Percentiles rank a stretch among this genome's conserved stretches.
Evolutionary conservation across 1,139 yeast genomes (phyloP).

Genomic region (Hemisphaericaspora subhashii): DNA sequence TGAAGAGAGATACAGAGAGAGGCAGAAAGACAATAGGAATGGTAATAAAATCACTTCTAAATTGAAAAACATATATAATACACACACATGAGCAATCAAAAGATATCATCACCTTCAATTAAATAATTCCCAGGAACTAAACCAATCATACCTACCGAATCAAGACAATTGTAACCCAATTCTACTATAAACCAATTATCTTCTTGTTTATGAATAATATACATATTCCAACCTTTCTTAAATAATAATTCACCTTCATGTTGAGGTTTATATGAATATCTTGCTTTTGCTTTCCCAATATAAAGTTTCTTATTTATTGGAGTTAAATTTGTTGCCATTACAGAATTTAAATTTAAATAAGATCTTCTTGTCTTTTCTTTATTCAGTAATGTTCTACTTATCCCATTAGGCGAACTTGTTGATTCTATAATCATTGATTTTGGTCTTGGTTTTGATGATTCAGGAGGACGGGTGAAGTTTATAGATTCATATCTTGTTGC

Average conservation of each 20-base stretch:
- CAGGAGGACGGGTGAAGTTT: constrained; percentile 10
- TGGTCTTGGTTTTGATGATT: constrained; percentile 26
- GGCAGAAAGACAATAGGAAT: no score
- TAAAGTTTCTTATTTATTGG: constrained; percentile 52
- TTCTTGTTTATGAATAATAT: constrained; percentile 71
- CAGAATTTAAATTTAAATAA: constrained; percentile 31
- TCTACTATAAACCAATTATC: constrained; percentile 94
- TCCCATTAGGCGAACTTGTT: not conserved
- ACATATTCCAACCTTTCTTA: constrained; percentile 71
- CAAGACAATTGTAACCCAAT: constrained; percentile 49
- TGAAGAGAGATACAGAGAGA: no score
- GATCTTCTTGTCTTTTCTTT: constrained; percentile 31
- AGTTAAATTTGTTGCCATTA: constrained; percentile 24
- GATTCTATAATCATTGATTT: constrained; percentile 38
- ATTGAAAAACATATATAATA: not conserved
- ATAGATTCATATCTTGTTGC: constrained; percentile 41
- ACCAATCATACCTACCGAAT: constrained; percentile 52
- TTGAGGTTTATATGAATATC: constrained; percentile 71
- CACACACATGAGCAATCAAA: constrained; percentile 16
- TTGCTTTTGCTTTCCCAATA: constrained; percentile 61
- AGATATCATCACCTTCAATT: constrained; percentile 29
- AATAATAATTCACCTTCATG: constrained; percentile 79
- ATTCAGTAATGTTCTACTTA: constrained; percentile 21
- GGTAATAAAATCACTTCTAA: no score
- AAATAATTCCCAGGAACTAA: constrained; percentile 81